Evolutionary conservation across 2,329 filamentous ascomycete species (phyloP).

Genomic region (Trichoderma gracile): DNA sequence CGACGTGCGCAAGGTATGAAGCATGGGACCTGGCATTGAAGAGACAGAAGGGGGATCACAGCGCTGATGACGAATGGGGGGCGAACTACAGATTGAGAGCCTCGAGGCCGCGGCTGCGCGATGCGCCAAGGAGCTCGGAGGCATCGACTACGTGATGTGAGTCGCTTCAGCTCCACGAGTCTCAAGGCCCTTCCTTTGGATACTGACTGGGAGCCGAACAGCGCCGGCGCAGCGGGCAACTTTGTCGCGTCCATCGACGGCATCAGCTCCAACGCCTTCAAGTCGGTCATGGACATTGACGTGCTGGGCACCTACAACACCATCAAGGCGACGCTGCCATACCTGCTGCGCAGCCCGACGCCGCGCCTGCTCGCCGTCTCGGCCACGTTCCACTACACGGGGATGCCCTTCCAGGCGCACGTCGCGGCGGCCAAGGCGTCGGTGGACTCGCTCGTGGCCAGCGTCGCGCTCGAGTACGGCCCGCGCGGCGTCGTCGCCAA

Average conservation of each 20-base stretch:
- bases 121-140: constrained; percentile 79
- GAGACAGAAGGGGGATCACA: not conserved
- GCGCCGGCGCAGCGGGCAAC: constrained; percentile 92
- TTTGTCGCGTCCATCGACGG: constrained; percentile 84
- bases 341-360: constrained; percentile 72
- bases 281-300: constrained; percentile 94
- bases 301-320: constrained; percentile 93
- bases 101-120: constrained; percentile 68
- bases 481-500: constrained; percentile 86
- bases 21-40: not conserved
- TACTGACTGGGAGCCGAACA: no score
- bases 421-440: constrained; percentile 90
- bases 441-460: constrained; percentile 79
- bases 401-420: constrained; percentile 81
- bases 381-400: constrained; percentile 88
- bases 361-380: constrained; percentile 89
- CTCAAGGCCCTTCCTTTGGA: no score
- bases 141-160: constrained; percentile 90
- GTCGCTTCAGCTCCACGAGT: constrained; percentile 31
- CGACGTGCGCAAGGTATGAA: constrained; percentile 69
- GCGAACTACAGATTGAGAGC: constrained; percentile 36
- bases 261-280: constrained; percentile 87
- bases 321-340: constrained; percentile 83
- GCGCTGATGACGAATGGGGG: no score
- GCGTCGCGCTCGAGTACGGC: constrained; percentile 84